Base-by-base conservation (phyloP, 306 rosid genomes). In the Elaeagnus macrophylla region DNA sequence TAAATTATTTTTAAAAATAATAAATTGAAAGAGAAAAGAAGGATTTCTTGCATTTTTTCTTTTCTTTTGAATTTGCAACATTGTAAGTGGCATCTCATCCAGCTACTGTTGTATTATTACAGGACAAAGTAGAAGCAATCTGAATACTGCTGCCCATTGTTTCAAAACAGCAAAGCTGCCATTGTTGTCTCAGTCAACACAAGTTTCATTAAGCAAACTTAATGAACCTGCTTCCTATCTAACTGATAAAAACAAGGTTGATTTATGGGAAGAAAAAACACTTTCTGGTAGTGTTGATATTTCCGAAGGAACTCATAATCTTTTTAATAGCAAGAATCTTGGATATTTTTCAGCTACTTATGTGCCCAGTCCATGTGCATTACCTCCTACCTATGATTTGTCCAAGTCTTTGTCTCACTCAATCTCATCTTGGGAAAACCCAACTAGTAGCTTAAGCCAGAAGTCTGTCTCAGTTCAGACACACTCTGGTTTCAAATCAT, bases 381-480 rank as follows among this genome's bases (percentile, higher is more conserved):
- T 68, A 64, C 53, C 79, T 59, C 68, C 86, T 60, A 66, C 86
- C 25, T 64, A 68, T 48, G 83, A 86, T 53, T 47, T 74, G 69
- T 56, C 69, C 1, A 86, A 66, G 75, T 57, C 94, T 44, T 79
- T 81, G 94, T 71, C 83, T 67, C 83, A 74, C 61, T 78, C 90
- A 8, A 74, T 76, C 56, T 76, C 87, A 61, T 79, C 94, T 54
- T 83, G 83, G 94, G 91, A 79, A 70, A 78, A 71, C 69, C 77
- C 79, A 38, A 83, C 54, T 60, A 58, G 83, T 62, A 73, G 73
- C 78, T 69, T 75, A 40, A 72, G 72, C 81, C 87, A 76, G 68
- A 90, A 80, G 69, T 62, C 77, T 57, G 55, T 69, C 57, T 67
- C 85, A 14, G 71, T 66, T 70, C 91, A 81, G 72, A 72, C 69